Conservation (phyloP, 1,284 basidiomycete genomes). For the Tilletia walkeri region DNA sequence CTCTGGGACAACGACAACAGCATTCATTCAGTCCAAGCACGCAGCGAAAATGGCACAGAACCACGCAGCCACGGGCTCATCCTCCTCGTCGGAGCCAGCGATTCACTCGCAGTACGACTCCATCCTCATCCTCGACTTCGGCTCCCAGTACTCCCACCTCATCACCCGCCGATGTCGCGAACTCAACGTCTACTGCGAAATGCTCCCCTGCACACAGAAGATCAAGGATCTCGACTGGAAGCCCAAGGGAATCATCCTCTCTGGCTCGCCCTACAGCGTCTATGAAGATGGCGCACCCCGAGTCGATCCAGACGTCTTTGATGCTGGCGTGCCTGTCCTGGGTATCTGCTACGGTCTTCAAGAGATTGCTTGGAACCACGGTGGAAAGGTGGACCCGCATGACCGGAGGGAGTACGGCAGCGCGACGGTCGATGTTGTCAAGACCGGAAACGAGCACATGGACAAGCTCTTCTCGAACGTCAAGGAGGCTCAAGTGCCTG, state of each 20-base stretch:
- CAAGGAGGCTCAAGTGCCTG: constrained; percentile 64
- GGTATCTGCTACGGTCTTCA: constrained; percentile 99
- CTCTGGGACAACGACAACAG: neutral
- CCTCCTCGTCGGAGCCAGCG: constrained; percentile 45
- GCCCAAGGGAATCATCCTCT: constrained; percentile 96
- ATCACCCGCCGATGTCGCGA: constrained; percentile 98
- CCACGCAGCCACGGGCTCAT: neutral
- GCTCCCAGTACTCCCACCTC: constrained; percentile 97
- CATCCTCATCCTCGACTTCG: constrained; percentile 95
- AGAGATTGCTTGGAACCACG: constrained; percentile 89
- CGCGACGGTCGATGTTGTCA: constrained; percentile 74
- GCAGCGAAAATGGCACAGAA: neutral
- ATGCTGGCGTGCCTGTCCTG: constrained; percentile 83
- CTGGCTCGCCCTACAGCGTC: constrained; percentile 97
- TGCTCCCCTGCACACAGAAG: constrained; percentile 94
- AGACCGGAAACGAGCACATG: constrained; percentile 64
- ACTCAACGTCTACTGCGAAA: constrained; percentile 94
- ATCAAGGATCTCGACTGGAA: constrained; percentile 86
- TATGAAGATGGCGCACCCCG: constrained; percentile 90
- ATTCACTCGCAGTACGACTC: constrained; percentile 97
- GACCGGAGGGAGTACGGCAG: constrained; percentile 94
- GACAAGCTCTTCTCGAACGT: constrained; percentile 81
- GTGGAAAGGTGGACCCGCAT: constrained; percentile 82
- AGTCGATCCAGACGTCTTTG: constrained; percentile 92
- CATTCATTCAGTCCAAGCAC: neutral